A percentile compares a stretch with the other conserved stretches of the same genome.
These are phyloP conservation scores for Amborella trichopoda DNA, from an alignment of 164 flowering plant species.

Conservation along the genomic window DNA sequence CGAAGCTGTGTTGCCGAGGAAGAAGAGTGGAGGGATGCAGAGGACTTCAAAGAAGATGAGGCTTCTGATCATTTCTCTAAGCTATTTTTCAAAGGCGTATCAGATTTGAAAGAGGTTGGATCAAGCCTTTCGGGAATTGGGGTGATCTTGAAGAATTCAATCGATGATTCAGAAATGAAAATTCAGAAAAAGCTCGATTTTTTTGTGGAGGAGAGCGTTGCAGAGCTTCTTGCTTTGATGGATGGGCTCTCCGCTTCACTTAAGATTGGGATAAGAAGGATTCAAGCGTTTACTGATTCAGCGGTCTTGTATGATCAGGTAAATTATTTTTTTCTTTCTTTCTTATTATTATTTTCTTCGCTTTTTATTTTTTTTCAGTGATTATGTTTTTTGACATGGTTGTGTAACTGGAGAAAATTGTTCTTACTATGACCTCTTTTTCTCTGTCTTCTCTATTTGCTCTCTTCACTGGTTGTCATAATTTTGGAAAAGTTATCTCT, in stretches of 20 bases:
- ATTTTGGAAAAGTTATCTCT: no score
- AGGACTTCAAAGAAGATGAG: slow-evolving; percentile 25
- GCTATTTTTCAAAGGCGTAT: slow-evolving; percentile 74
- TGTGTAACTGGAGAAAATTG: no score
- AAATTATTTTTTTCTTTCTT: slow-evolving; percentile 3
- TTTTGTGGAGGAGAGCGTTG: slow-evolving; percentile 64
- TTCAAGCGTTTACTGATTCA: slow-evolving; percentile 69
- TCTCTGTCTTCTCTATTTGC: no score
- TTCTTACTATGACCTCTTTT: no score
- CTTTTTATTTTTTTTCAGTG: no score
- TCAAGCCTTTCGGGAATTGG: slow-evolving; percentile 66
- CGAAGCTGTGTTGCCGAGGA: slow-evolving; percentile 57
- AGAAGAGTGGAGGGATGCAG: slow-evolving; percentile 39
- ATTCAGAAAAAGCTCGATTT: slow-evolving; percentile 84
- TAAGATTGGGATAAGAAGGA: slow-evolving; percentile 25
- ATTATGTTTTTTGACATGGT: no score
- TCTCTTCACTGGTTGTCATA: no score
- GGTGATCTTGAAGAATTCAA: slow-evolving; percentile 52
- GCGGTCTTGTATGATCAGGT: slow-evolving; percentile 56
- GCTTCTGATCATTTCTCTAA: slow-evolving; percentile 27
- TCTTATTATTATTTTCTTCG: background rate
- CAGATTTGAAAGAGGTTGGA: slow-evolving; percentile 34
- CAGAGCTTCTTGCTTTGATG: slow-evolving; percentile 72
- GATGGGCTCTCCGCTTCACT: slow-evolving; percentile 63
- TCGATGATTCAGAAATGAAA: slow-evolving; percentile 21